Conservation (phyloP, 1,139 yeast species). For the Waltiozyma sp. region DNA sequence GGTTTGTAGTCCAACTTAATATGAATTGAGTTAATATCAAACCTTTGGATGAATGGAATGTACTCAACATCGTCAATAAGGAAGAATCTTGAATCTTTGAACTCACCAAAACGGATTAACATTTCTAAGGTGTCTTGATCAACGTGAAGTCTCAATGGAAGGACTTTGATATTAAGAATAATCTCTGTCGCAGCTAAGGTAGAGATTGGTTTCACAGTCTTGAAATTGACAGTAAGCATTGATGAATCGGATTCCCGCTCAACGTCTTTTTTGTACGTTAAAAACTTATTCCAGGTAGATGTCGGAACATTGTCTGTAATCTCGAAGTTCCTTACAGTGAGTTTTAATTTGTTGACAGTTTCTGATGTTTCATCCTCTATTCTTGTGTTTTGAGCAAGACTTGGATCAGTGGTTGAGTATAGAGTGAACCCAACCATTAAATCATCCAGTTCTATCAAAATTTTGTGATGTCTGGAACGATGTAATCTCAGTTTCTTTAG, state of each 20-base stretch:
- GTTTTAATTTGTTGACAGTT: conserved; percentile 29
- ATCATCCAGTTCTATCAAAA: conserved; percentile 43
- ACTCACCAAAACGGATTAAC: conserved; percentile 65
- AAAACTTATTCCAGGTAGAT: conserved; percentile 85
- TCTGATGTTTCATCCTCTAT: conserved; percentile 24
- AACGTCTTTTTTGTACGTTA: conserved; percentile 54
- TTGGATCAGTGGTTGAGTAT: conserved; percentile 37
- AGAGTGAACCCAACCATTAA: conserved; percentile 38
- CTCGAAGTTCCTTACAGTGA: conserved; percentile 42
- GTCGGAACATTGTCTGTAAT: conserved; percentile 72
- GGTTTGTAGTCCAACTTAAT: conserved; percentile 87
- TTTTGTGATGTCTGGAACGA: conserved; percentile 58
- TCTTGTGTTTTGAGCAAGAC: conserved; percentile 1
- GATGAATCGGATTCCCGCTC: conserved; percentile 61
- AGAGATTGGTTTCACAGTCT: conserved; percentile 57
- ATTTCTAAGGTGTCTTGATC: conserved; percentile 94
- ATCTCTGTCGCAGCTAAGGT: conserved; percentile 62
- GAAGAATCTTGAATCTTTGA: conserved; percentile 60
- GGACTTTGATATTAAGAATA: conserved; percentile 39
- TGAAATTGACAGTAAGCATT: conserved; percentile 46
- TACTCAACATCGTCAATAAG: conserved; percentile 47
- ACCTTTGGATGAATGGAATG: conserved; percentile 54
- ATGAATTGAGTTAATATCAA: conserved; percentile 50
- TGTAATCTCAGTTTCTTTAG: conserved; percentile 40
- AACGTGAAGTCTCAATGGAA: conserved; percentile 74